Base-by-base conservation (phyloP, 1,139 yeast genomes). In the Hyphopichia buzzinii region DNA sequence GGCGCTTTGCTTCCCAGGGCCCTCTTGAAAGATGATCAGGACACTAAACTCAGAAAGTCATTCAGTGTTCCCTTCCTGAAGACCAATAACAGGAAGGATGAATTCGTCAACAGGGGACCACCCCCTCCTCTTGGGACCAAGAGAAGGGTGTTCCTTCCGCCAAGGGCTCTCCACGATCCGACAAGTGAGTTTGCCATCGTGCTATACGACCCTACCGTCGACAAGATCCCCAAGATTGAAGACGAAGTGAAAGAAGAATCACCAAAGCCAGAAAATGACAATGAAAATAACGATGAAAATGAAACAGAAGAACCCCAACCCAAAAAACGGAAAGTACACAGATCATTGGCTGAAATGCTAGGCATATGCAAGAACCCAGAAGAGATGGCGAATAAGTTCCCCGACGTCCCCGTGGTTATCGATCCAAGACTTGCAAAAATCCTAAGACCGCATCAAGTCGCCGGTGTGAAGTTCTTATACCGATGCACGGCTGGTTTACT, bases 401-500 rank as follows among this genome's bases (percentile, higher is more conserved):
- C 95, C 0, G 82, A 87, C 54, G 97, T 92, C 2, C 96, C 99
- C 0, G 98, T 92, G 7, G 97, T 94, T 2, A 86, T 94, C 34
- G 99, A 92, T 53, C 99, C 99, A 0, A 77, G 74, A 43, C 67
- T 92, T 25, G 79, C 95, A 23, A 86, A 86, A 54, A 81, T 88
- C 28, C 67, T 92, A 33, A 74, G 99, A 46, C 98, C 98, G 0
- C 99, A 92, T 70, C 99, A 92, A 58, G 81, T 92, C 3, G 96
- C 92, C 39, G 99, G 99, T 44, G 97, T 92, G 24, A 78, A 86
- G 57, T 92, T 92, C 55, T 64, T 92, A 40, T 92, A 89, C 54
- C 67, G 92, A 40, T 90, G 97, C 59, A 88, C 95, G 1, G 77
- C 97, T 0, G 98, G 99, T 0, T 63, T 90, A 30, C 74, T 88